A percentile compares a stretch with the other conserved stretches of the same genome.
Conservation (phyloP, 2,329 filamentous ascomycete genomes). For the Ascochyta rabiei region DNA sequence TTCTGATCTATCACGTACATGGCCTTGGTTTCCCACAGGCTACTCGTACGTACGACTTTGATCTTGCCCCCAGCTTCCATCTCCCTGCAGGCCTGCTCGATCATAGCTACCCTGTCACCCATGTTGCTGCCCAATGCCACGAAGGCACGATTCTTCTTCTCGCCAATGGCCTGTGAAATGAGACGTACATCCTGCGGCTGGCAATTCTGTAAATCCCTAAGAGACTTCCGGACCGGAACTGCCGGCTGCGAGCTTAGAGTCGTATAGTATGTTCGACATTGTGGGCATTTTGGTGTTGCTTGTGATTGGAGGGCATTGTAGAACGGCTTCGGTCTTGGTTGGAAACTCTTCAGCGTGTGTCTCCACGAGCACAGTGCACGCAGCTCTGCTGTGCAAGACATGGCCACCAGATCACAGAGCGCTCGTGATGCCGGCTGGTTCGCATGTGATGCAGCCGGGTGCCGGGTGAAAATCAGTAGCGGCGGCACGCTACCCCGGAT, state of each 20-base stretch:
- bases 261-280: slow-evolving; percentile 1
- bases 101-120: slow-evolving; percentile 81
- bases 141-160: slow-evolving; percentile 63
- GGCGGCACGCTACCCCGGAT: slow-evolving; percentile 11
- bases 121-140: slow-evolving; percentile 93
- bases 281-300: background rate
- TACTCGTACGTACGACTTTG: slow-evolving; percentile 78
- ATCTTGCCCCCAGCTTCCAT: slow-evolving; percentile 74
- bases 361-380: background rate
- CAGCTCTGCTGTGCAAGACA: slow-evolving; percentile 9
- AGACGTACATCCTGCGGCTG: slow-evolving; percentile 8
- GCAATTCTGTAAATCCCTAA: background rate
- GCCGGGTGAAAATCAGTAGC: slow-evolving; percentile 17
- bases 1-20: slow-evolving; percentile 96
- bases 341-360: background rate
- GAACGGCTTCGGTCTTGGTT: background rate
- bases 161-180: slow-evolving; percentile 14
- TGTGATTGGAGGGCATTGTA: background rate
- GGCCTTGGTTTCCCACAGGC: slow-evolving; percentile 90
- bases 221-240: background rate
- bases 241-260: background rate
- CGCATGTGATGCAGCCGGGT: slow-evolving; percentile 27
- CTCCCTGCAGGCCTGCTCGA: slow-evolving; percentile 80
- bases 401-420: background rate
- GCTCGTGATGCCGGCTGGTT: slow-evolving; percentile 7